These are phyloP conservation scores for Pythium insidiosum DNA, from an alignment of 352 stramenopile species.

Conservation along the genomic window DNA sequence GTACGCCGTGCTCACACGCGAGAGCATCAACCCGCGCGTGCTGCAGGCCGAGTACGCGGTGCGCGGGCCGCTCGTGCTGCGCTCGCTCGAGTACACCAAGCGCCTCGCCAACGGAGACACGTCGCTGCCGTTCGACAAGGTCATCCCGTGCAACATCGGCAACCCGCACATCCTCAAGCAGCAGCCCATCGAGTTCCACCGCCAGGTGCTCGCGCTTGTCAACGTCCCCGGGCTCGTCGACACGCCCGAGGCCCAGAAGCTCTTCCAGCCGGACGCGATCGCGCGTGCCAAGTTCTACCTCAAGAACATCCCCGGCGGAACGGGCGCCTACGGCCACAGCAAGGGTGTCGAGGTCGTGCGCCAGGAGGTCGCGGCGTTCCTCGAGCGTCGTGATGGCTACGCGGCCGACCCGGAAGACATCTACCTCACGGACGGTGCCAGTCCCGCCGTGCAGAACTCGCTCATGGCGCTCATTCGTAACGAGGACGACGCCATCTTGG, in stretches of 20 bases:
- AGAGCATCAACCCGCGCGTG: conserved; percentile 75
- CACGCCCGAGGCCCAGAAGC: conserved; percentile 54
- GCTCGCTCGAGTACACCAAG: conserved; percentile 67
- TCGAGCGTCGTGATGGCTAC: conserved; percentile 86
- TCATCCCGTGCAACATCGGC: conserved; percentile 98
- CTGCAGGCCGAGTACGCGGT: conserved; percentile 85
- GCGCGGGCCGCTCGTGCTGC: conserved; percentile 78
- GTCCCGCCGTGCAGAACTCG: conserved; percentile 90
- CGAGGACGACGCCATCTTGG: conserved; percentile 87
- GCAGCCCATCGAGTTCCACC: conserved; percentile 90
- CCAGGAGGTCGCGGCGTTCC: conserved; percentile 87
- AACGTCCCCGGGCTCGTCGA: conserved; percentile 87
- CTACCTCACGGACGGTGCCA: conserved; percentile 97
- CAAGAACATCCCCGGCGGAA: conserved; percentile 77
- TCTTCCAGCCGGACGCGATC: conserved; percentile 87
- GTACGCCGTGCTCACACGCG: conserved; percentile 66
- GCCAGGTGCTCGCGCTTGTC: conserved; percentile 88
- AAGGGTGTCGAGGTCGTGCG: conserved; percentile 85
- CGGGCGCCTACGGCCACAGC: conserved; percentile 90
- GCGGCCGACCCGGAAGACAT: conserved; percentile 91
- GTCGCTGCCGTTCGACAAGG: conserved; percentile 87
- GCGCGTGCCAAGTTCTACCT: conserved; percentile 85
- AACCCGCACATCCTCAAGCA: conserved; percentile 96
- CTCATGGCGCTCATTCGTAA: conserved; percentile 89
- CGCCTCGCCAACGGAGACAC: conserved; percentile 52